These are phyloP conservation scores for Coemansia sp. DNA, from an alignment of 192 early-diverging fungal species.

Conservation along the genomic window DNA sequence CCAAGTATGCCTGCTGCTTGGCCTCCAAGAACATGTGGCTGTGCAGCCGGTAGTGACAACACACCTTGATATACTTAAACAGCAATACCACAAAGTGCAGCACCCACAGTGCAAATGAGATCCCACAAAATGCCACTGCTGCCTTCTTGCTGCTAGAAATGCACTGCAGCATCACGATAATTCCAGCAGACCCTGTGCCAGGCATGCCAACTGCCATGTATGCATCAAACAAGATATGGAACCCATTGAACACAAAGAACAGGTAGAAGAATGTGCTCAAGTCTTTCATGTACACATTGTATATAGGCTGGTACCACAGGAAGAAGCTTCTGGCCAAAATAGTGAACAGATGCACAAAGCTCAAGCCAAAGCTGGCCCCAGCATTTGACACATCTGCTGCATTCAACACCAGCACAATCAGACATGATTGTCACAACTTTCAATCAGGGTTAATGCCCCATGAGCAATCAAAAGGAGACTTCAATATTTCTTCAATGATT, in stretches of 20 bases:
- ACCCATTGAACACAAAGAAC: conserved; percentile 83
- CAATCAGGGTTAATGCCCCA: too few relatives aligned
- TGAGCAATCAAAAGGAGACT: too few relatives aligned
- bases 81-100: conserved; percentile 62
- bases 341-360: conserved; percentile 73
- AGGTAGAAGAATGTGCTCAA: conserved; percentile 82
- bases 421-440: conserved; percentile 51
- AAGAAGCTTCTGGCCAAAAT: conserved; percentile 75
- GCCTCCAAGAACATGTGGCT: conserved; percentile 73
- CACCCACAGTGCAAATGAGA: conserved; percentile 66
- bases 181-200: conserved; percentile 74
- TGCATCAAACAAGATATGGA: conserved; percentile 75
- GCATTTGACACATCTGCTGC: conserved; percentile 61
- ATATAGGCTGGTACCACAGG: conserved; percentile 85
- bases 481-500: too few relatives aligned
- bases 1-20: conserved; percentile 62
- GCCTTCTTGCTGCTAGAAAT: conserved; percentile 67
- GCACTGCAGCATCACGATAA: conserved; percentile 75
- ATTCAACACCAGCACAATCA: conserved; percentile 71
- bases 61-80: conserved; percentile 59
- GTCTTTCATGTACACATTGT: conserved; percentile 86
- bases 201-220: conserved; percentile 89
- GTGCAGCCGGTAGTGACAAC: conserved; percentile 65
- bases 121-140: conserved; percentile 62
- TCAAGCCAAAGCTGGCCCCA: conserved; percentile 76